These are phyloP conservation scores for Paecilomyces niveus DNA, from an alignment of 2,329 filamentous ascomycete species.

Conservation along the genomic window DNA sequence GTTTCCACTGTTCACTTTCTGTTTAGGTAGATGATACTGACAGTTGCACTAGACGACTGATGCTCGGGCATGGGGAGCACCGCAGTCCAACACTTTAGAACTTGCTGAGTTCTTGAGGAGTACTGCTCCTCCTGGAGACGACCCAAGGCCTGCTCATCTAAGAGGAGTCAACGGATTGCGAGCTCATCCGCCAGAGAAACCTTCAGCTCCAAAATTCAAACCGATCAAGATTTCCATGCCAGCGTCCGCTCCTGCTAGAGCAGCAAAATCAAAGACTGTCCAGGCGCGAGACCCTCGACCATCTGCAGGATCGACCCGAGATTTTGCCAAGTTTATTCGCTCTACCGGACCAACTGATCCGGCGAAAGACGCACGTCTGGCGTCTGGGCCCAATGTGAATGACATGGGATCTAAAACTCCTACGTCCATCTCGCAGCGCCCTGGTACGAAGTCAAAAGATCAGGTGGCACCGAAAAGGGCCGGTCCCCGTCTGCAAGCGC, in stretches of 20 bases:
- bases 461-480: constrained; percentile 8
- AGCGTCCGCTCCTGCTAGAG: constrained; percentile 1
- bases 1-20: constrained; percentile 18
- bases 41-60: constrained; percentile 22
- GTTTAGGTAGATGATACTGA: constrained; percentile 1
- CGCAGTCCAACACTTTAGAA: constrained; percentile 27
- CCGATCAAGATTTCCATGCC: constrained; percentile 9
- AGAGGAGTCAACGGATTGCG: constrained; percentile 7
- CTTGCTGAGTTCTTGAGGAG: constrained; percentile 32
- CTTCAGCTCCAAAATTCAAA: constrained; percentile 13
- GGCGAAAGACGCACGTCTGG: neutral
- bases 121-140: constrained; percentile 25
- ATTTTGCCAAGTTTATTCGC: constrained; percentile 85
- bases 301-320: constrained; percentile 63
- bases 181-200: constrained; percentile 13
- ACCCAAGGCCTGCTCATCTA: constrained; percentile 10
- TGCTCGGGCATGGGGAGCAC: constrained; percentile 22
- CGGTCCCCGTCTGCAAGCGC: constrained; percentile 56
- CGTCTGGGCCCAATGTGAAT: constrained; percentile 1
- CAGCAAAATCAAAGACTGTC: constrained; percentile 17
- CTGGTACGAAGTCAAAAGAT: constrained; percentile 3
- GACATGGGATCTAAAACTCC: constrained; percentile 6
- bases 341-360: constrained; percentile 62
- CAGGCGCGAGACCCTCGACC: constrained; percentile 67
- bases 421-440: constrained; percentile 4